These are phyloP conservation scores for Termitomyces sp. DNA, from an alignment of 768 basidiomycete species.

Conservation along the genomic window DNA sequence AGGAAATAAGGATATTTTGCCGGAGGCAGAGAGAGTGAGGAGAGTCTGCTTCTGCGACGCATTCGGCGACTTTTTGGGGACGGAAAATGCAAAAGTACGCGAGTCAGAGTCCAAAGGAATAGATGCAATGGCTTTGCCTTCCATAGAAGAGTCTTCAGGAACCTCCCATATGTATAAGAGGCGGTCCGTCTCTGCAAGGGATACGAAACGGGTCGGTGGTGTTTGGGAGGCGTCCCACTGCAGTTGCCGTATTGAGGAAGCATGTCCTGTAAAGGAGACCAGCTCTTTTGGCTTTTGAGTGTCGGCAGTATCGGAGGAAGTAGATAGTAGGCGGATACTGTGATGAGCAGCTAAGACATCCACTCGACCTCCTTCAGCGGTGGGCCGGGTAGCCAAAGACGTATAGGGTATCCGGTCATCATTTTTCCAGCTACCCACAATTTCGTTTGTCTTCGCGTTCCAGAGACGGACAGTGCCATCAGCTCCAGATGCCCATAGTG, in stretches of 20 bases:
- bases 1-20: slow-evolving; percentile 52
- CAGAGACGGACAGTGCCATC: slow-evolving; percentile 55
- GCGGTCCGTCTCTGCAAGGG: slow-evolving; percentile 58
- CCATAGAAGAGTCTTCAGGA: slow-evolving; percentile 30
- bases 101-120: slow-evolving; percentile 62
- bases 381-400: slow-evolving; percentile 40
- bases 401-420: slow-evolving; percentile 58
- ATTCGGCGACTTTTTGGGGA: slow-evolving; percentile 19
- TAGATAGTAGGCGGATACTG: slow-evolving; percentile 48
- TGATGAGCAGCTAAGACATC: slow-evolving; percentile 58
- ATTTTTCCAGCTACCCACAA: slow-evolving; percentile 47
- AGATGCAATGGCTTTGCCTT: slow-evolving; percentile 53
- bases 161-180: slow-evolving; percentile 59
- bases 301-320: slow-evolving; percentile 19
- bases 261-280: slow-evolving; percentile 60
- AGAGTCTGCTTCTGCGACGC: slow-evolving; percentile 31
- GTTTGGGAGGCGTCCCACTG: slow-evolving; percentile 44
- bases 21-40: slow-evolving; percentile 53
- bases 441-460: slow-evolving; percentile 45
- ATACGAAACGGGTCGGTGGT: slow-evolving; percentile 45
- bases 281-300: slow-evolving; percentile 38
- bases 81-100: slow-evolving; percentile 34
- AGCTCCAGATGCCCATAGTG: slow-evolving; percentile 52
- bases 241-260: slow-evolving; percentile 46
- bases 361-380: slow-evolving; percentile 28